Base-by-base conservation (phyloP, 1,284 basidiomycete genomes). In the Heimioporus punctisporus region DNA sequence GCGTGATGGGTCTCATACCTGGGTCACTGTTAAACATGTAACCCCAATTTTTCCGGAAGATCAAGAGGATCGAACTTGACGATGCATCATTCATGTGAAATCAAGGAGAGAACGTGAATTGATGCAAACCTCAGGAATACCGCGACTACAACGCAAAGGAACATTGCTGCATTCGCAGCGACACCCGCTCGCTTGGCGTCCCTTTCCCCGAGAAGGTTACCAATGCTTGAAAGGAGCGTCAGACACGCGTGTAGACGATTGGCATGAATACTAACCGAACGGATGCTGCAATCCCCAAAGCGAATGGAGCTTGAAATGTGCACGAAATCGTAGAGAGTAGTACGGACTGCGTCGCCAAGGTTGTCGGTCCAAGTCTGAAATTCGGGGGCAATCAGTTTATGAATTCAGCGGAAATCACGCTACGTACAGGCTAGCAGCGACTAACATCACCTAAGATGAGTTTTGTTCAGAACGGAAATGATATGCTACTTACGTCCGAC, bases 11-110 rank as follows among this genome's bases (percentile, higher is more conserved):
- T 24, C 45, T 62, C 74, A 17, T 56, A 83, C 88, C 79, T 9
- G 84, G 79, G 72, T 97, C 94, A 52, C 86, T 76, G 64, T 95
- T 97, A 78, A 97, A 97, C 25, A 96, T 71, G 64, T 88, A 86
- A 5, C 82, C 93, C 90, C 92, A 95, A 6, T 76, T 75, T 34
- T 84, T 71, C 8, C 91, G 79, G 78, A 93, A 93, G 15, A 81
- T 68, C 59, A 94, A 63, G 69, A 92, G 91, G 69, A 93, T 75
- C 0, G 79, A 65, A 57, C 90, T 93, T 61, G 66, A 51, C 34
- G 19, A 52, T 31, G 8, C 23, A 27, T 63, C 42, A 63, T 19
- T 30, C 52, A 55, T 37, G 60, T 56, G 25, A 65, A 34, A 28
- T n/a, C 19, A 27, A 46, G 43, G 45, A 60, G 37, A 46, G 34